A percentile compares a stretch with the other conserved stretches of the same genome.
Evolutionary conservation across 2,329 filamentous ascomycete genomes (phyloP).

Genomic region (Rutstroemia sydowiana): DNA sequence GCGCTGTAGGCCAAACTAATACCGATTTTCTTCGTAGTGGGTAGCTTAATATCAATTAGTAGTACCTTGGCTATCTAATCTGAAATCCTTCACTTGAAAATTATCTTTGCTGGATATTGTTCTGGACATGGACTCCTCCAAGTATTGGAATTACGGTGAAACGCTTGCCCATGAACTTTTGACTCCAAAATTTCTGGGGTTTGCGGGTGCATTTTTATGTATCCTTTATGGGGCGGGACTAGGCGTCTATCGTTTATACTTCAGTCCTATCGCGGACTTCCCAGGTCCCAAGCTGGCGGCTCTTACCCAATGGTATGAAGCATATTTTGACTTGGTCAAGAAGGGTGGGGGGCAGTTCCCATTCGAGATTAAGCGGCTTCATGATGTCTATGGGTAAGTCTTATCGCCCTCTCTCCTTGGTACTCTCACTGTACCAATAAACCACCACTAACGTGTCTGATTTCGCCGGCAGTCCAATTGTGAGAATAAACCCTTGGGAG

Average conservation of each 20-base stretch:
- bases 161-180: too few species aligned
- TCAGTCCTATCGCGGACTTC: slow-evolving; percentile 30
- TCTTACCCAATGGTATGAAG: slow-evolving; percentile 24
- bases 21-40: too few species aligned
- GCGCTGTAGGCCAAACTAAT: too few species aligned
- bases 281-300: slow-evolving; percentile 31
- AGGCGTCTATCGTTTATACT: slow-evolving; percentile 28
- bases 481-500: background rate
- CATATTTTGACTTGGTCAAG: background rate
- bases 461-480: background rate
- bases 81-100: too few species aligned
- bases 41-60: too few species aligned
- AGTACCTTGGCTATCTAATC: too few species aligned
- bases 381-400: background rate
- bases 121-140: too few species aligned
- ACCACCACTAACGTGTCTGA: background rate
- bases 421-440: background rate
- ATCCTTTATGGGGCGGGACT: too few species aligned
- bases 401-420: background rate
- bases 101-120: too few species aligned
- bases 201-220: too few species aligned
- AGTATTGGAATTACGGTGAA: too few species aligned
- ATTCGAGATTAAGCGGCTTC: background rate
- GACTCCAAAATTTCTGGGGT: too few species aligned
- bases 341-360: background rate